A percentile compares a stretch with the other conserved stretches of the same genome.
phyloP scores from a whole-genome alignment of 1,139 yeast species.

The Pichia sp. region DNA sequence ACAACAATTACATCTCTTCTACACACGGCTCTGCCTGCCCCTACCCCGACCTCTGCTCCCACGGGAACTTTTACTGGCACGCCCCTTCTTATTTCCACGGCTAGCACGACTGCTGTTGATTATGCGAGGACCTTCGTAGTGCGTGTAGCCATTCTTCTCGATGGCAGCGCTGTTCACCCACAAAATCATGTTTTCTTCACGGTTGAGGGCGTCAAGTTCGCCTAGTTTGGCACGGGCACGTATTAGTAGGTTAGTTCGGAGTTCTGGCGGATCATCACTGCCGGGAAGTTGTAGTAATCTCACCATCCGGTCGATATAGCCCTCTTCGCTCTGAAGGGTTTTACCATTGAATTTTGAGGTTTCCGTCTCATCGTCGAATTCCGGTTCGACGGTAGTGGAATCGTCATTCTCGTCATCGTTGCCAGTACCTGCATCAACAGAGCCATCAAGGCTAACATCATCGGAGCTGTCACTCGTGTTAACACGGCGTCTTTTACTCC shows the following conservation, averaged over 20 bases:
- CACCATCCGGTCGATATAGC: constrained; percentile 4
- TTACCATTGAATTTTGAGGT: background rate
- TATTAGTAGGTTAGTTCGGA: constrained; percentile 5
- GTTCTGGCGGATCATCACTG: background rate
- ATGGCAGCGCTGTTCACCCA: constrained; percentile 62
- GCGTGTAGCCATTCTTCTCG: constrained; percentile 47
- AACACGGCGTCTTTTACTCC: constrained; percentile 7
- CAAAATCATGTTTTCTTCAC: constrained; percentile 14
- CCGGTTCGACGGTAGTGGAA: background rate
- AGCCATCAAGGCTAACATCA: background rate
- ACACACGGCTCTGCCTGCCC: background rate
- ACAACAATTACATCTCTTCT: background rate
- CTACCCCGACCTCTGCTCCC: background rate
- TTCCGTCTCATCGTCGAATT: background rate
- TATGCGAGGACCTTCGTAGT: constrained; percentile 48
- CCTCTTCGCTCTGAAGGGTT: background rate
- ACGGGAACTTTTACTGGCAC: constrained; percentile 3
- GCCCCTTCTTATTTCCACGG: constrained; percentile 8
- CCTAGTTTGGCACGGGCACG: constrained; percentile 3
- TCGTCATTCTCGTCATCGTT: constrained; percentile 4
- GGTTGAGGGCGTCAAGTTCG: constrained; percentile 5
- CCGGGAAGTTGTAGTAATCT: constrained; percentile 2
- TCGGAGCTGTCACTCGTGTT: background rate
- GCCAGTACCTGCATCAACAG: constrained; percentile 2
- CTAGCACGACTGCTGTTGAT: constrained; percentile 11